Conservation (phyloP, 305 asterid species). For the Striga hermonthica region DNA sequence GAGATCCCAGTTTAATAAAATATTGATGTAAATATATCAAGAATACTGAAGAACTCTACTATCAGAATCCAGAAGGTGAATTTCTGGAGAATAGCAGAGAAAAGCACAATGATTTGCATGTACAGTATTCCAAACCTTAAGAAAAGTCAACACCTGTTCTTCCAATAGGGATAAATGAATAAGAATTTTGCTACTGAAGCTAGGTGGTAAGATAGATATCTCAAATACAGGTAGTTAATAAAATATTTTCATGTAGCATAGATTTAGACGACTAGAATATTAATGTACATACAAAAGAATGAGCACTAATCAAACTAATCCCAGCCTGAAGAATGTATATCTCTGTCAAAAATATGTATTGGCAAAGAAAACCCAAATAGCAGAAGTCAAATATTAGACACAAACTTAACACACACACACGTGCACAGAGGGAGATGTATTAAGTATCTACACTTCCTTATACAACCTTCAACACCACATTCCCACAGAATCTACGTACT, state of each 20-base stretch:
- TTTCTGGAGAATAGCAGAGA: background rate
- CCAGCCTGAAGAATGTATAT: background rate
- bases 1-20: too few species aligned
- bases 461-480: too few species aligned
- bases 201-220: background rate
- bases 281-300: background rate
- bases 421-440: background rate
- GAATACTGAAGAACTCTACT: background rate
- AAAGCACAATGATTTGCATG: background rate
- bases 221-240: background rate
- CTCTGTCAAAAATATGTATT: background rate
- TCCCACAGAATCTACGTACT: too few species aligned
- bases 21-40: background rate
- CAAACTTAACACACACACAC: background rate
- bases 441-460: too few species aligned
- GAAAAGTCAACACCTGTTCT: background rate
- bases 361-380: slow-evolving; percentile 5
- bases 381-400: too few species aligned
- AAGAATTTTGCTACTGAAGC: slow-evolving; percentile 6
- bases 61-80: background rate
- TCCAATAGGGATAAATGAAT: background rate
- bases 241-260: background rate
- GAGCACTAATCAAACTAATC: background rate
- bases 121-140: background rate
- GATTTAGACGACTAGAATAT: background rate